These are phyloP conservation scores for Acanthamoeba healyi DNA, from an alignment of 208 protist species.

Conservation along the genomic window DNA sequence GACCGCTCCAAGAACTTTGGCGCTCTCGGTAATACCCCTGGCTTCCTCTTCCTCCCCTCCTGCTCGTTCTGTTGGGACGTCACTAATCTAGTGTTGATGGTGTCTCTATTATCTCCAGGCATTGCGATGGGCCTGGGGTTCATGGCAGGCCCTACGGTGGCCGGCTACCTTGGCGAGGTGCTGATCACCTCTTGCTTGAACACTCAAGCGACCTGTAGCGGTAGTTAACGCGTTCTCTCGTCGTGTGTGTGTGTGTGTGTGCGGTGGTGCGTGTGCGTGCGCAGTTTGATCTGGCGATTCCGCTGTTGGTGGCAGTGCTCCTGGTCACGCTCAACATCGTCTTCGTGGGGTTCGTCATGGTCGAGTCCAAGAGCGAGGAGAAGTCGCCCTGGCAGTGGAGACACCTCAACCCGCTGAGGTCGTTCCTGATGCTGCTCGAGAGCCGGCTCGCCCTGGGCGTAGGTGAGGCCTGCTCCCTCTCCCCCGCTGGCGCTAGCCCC, in stretches of 20 bases:
- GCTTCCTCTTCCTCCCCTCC: too few relatives aligned
- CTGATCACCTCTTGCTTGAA: too few relatives aligned
- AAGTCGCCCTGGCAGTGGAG: neutral
- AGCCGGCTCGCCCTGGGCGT: neutral
- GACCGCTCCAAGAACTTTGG: constrained; percentile 20
- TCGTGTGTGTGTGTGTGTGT: too few relatives aligned
- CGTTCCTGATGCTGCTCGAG: neutral
- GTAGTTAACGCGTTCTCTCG: too few relatives aligned
- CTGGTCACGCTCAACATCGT: neutral
- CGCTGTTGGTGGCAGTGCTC: neutral
- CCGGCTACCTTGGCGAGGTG: neutral
- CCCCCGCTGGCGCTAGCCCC: neutral
- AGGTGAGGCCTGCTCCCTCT: neutral
- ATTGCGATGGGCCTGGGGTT: constrained; percentile 7
- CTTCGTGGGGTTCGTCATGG: constrained; percentile 22
- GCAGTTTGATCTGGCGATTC: neutral
- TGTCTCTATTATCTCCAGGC: too few relatives aligned
- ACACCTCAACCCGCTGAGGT: constrained; percentile 7
- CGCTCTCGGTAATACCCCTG: too few relatives aligned
- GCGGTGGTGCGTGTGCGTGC: too few relatives aligned
- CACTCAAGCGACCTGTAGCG: too few relatives aligned
- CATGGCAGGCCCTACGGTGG: neutral
- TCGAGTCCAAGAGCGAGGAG: constrained; percentile 6
- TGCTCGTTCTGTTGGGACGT: too few relatives aligned
- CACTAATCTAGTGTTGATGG: too few relatives aligned